Conservation (phyloP, 179 eudicot species). For the Heliamphora pulchella region DNA sequence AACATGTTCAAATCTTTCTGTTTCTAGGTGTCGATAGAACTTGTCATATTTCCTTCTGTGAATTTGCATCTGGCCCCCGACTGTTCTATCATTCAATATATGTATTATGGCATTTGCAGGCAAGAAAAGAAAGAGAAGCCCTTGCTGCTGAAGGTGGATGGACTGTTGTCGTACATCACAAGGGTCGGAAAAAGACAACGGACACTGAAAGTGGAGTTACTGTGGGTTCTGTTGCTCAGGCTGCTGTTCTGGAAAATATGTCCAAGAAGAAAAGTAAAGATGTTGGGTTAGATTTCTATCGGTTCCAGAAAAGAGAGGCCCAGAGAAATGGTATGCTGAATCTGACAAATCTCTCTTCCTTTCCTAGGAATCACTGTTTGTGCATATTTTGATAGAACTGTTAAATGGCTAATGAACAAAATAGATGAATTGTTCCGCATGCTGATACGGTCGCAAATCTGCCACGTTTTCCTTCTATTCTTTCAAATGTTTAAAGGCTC, state of each 20-base stretch:
- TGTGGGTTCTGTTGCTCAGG: conserved; percentile 81
- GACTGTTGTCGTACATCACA: conserved; percentile 88
- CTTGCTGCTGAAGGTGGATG: conserved; percentile 78
- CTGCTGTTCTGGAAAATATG: conserved; percentile 69
- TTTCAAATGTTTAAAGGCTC: no score
- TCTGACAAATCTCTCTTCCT: neutral
- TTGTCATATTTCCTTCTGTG: neutral
- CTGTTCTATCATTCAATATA: neutral
- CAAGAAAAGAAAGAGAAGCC: conserved; percentile 55
- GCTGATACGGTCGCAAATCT: no score
- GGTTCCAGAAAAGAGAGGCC: conserved; percentile 87
- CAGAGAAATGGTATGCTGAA: conserved; percentile 59
- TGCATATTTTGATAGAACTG: neutral
- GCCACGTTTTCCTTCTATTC: no score
- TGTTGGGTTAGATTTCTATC: conserved; percentile 71
- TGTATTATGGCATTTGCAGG: conserved; percentile 33
- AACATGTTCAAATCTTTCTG: neutral
- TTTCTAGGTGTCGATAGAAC: no score
- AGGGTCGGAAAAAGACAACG: conserved; percentile 84
- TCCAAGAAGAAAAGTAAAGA: conserved; percentile 67
- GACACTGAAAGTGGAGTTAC: conserved; percentile 81
- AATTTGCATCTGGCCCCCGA: neutral
- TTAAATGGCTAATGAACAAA: neutral
- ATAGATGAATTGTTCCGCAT: no score
- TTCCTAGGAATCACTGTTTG: neutral